Evolutionary conservation across 176 grass and related monocot genomes (phyloP).

Genomic region (Ananas comosus): DNA sequence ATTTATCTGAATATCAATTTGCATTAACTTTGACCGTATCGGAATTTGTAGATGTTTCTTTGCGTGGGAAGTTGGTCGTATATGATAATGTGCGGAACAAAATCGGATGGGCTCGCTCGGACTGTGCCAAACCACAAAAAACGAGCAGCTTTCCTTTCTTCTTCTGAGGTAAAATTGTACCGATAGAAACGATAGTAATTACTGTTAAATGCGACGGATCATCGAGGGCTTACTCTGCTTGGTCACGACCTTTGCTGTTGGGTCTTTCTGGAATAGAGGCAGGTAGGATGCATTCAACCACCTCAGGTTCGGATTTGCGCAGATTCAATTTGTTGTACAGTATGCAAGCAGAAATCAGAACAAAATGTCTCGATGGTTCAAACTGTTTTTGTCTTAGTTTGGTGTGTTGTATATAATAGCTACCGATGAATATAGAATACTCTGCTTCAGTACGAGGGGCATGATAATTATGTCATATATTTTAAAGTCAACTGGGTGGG

Average conservation of each 20-base stretch:
- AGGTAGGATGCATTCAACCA: no score
- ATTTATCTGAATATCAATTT: background rate
- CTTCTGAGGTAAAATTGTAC: constrained; percentile 22
- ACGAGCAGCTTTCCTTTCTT: constrained; percentile 42
- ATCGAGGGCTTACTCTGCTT: background rate
- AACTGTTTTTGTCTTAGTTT: background rate
- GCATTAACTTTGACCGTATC: background rate
- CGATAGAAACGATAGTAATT: no score
- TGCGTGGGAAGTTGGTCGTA: constrained; percentile 71
- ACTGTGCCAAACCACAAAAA: constrained; percentile 45
- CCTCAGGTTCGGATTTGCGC: no score
- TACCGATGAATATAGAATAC: background rate
- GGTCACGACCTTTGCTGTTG: background rate
- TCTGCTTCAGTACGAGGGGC: background rate
- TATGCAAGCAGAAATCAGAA: background rate
- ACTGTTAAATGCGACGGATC: no score
- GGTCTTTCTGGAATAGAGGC: no score
- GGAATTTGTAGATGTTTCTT: constrained; percentile 48
- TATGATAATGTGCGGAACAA: constrained; percentile 68
- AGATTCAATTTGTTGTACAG: no score
- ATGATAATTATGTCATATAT: no score
- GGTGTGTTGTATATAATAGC: background rate
- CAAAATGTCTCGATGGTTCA: background rate
- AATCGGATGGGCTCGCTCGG: constrained; percentile 66
- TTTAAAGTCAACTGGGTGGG: background rate